Evolutionary conservation across 2,329 filamentous ascomycete genomes (phyloP).

Genomic region (Penicillium capsulatum): DNA sequence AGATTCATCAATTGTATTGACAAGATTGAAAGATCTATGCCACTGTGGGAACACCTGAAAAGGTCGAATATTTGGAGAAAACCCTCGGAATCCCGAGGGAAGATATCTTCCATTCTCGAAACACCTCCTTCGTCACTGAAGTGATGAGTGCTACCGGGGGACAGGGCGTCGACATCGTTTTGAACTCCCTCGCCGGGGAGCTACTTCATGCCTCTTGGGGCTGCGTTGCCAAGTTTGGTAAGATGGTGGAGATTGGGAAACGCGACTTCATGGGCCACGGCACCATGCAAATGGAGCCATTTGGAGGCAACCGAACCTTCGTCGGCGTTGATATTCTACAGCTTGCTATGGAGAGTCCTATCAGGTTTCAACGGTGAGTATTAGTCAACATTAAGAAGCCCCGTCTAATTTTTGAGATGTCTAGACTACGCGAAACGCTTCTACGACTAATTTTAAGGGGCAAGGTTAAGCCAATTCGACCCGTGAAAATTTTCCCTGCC

Average conservation of each 20-base stretch:
- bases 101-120: constrained; percentile 1
- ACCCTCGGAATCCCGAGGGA: background rate
- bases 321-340: constrained; percentile 11
- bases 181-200: constrained; percentile 13
- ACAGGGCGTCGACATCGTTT: background rate
- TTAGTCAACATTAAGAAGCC: too few species aligned
- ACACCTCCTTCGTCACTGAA: background rate
- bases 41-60: background rate
- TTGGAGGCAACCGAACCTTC: constrained; percentile 12
- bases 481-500: background rate
- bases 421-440: too few species aligned
- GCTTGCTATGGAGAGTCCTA: constrained; percentile 1
- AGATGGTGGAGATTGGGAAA: constrained; percentile 24
- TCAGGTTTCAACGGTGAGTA: background rate
- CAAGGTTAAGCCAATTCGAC: constrained; percentile 4
- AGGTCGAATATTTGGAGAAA: background rate
- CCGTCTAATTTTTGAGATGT: too few species aligned
- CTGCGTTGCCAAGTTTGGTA: constrained; percentile 26
- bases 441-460: constrained; percentile 5
- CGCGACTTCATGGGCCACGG: constrained; percentile 18
- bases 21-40: constrained; percentile 2
- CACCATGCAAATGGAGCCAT: constrained; percentile 10
- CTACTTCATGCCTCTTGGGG: constrained; percentile 25
- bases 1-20: too few species aligned
- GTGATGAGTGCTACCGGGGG: background rate